Base-by-base conservation (phyloP, 495 filamentous ascomycete species). In the Hypoxylon rickii region DNA sequence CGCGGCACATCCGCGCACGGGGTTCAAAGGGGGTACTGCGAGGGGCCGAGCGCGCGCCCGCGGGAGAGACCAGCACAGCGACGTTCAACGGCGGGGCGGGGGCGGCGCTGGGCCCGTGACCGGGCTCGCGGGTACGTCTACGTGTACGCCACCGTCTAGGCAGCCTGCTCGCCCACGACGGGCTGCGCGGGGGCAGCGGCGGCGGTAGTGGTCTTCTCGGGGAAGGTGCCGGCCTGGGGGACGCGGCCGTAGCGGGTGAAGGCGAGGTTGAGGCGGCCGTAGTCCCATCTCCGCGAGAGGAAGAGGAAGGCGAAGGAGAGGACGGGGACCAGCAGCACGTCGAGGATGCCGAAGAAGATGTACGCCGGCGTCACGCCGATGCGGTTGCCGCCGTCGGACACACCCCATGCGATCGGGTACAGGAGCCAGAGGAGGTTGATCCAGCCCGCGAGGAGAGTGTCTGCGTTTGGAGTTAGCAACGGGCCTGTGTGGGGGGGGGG, bases 201-300 rank as follows among this genome's bases (percentile, higher is more conserved):
- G 8, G 67, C 57, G 16, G 65, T 44, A 4, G 70, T 32, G 3
- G 65, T 61, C 69, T 79, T 78, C 67, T 81, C 78, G 41, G 75
- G 76, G 61, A 70, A 77, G 19, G 34, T 10, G 13, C 62, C 77
- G 7, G 46, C 53, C 11, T 66, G 58, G 21, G 64, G 65, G 46
- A 81, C 78, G 32, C 78, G 76, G 43, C 78, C 78, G 58, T 79
- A 79, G 61, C 77, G 77, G n/a, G 78, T 81, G 54, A 81, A 81
- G 44, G 74, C 66, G 21, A 81, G 57, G 64, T 79, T 78, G 19
- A 81, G 60, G 20, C 51, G 54, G 58, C 59, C 55, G 52, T 76
- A 79, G 47, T 81, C 78, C 78, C 78, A 81, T 19, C 55, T 66
- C 49, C 66, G 58, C 29, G 74, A 61, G 11, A 77, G 61, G 61